phyloP scores from a whole-genome alignment of 192 early-diverging fungal genomes.

The Geosiphon pyriformis region DNA sequence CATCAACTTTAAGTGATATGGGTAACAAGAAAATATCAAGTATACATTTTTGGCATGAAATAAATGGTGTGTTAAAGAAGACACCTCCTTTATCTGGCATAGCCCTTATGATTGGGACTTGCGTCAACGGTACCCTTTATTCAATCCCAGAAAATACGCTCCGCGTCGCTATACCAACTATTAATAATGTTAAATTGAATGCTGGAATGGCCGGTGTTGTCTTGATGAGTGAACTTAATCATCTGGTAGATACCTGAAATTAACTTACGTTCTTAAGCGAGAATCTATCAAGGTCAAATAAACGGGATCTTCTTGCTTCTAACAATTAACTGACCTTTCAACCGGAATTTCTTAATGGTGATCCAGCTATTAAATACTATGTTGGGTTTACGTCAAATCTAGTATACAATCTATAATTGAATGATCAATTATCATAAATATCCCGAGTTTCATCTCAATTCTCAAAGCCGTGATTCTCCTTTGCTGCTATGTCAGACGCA shows the following conservation, averaged over 20 bases:
- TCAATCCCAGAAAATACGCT: conserved; percentile 1
- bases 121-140: background rate
- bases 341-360: too few relatives aligned
- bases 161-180: conserved; percentile 4
- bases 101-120: conserved; percentile 1
- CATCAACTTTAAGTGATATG: background rate
- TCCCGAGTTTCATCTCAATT: too few relatives aligned
- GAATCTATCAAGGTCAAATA: too few relatives aligned
- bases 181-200: conserved; percentile 8
- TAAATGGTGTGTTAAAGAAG: background rate
- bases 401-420: too few relatives aligned
- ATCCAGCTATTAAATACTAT: too few relatives aligned
- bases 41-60: conserved; percentile 9
- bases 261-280: too few relatives aligned
- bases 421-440: too few relatives aligned
- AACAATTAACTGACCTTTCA: too few relatives aligned
- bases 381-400: too few relatives aligned
- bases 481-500: too few relatives aligned
- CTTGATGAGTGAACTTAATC: conserved; percentile 15
- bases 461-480: too few relatives aligned
- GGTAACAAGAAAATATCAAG: background rate
- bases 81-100: background rate
- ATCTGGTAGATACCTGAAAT: conserved; percentile 1
- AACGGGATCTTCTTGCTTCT: too few relatives aligned
- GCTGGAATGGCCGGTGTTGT: conserved; percentile 3